Evolutionary conservation across 2,329 filamentous ascomycete species (phyloP).

Genomic region (Plenodomus lindquistii): DNA sequence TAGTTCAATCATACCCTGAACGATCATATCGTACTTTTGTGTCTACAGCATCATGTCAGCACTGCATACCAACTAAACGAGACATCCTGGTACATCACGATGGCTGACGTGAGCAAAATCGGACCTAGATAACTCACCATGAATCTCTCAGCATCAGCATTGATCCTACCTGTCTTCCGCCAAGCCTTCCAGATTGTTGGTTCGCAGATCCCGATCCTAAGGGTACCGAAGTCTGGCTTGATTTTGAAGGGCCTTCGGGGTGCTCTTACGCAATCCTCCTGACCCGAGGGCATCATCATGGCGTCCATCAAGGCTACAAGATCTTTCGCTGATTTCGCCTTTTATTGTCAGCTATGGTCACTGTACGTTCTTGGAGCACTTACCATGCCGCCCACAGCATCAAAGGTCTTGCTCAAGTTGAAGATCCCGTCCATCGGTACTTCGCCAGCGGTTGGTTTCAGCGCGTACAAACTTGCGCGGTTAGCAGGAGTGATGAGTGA

Average conservation of each 20-base stretch:
- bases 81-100: constrained; percentile 2
- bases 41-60: constrained; percentile 25
- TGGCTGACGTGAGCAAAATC: constrained; percentile 2
- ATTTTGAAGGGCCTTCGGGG: constrained; percentile 36
- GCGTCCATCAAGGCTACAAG: constrained; percentile 37
- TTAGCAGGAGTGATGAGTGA: constrained; percentile 48
- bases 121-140: constrained; percentile 37
- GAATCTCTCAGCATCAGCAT: constrained; percentile 42
- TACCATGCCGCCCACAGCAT: constrained; percentile 40
- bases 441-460: constrained; percentile 44
- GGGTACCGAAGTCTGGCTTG: constrained; percentile 34
- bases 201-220: constrained; percentile 43
- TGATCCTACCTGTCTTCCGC: constrained; percentile 41
- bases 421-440: constrained; percentile 44
- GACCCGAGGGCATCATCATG: constrained; percentile 37
- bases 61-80: constrained; percentile 4
- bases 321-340: constrained; percentile 43
- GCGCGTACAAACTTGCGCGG: constrained; percentile 44
- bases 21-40: constrained; percentile 42
- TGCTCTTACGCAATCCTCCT: constrained; percentile 25
- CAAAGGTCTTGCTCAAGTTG: constrained; percentile 39
- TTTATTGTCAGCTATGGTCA: constrained; percentile 2
- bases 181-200: constrained; percentile 41
- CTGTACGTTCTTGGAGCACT: background rate
- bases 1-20: constrained; percentile 42